phyloP scores from a whole-genome alignment of 805 yeast genomes.

The Ogataea wickerhamii region DNA sequence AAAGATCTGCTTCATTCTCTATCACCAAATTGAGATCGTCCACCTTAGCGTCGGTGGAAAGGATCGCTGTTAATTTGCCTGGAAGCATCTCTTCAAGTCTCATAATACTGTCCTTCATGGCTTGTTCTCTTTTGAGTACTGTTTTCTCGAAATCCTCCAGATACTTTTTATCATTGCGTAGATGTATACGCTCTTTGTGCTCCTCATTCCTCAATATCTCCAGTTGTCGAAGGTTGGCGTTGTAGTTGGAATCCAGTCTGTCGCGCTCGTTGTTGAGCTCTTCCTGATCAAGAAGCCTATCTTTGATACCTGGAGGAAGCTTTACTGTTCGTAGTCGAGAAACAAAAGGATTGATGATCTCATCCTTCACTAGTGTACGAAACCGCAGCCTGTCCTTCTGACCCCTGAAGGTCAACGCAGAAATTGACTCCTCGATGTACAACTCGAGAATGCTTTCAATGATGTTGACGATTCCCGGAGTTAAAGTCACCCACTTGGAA shows the following conservation, averaged over 20 bases:
- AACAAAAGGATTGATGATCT: constrained; percentile 22
- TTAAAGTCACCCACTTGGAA: constrained; percentile 19
- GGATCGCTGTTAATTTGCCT: constrained; percentile 2
- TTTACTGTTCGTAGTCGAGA: constrained; percentile 19
- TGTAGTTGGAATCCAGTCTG: constrained; percentile 23
- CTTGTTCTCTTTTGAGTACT: constrained; percentile 10
- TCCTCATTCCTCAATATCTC: constrained; percentile 23
- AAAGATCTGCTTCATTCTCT: not conserved
- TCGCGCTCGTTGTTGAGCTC: constrained; percentile 20
- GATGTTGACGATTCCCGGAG: constrained; percentile 11
- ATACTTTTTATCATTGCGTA: constrained; percentile 21
- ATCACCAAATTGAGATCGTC: constrained; percentile 7
- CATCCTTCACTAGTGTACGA: constrained; percentile 18
- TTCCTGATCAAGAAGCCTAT: constrained; percentile 26
- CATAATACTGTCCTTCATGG: constrained; percentile 16
- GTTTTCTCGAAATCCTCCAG: constrained; percentile 17
- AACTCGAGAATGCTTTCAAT: constrained; percentile 17
- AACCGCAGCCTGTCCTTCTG: constrained; percentile 17
- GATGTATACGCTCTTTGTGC: constrained; percentile 17
- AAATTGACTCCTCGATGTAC: constrained; percentile 21
- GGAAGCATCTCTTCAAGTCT: constrained; percentile 6
- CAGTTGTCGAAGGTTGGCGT: constrained; percentile 27
- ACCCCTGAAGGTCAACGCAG: constrained; percentile 13
- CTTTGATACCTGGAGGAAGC: constrained; percentile 26
- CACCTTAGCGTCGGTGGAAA: constrained; percentile 1